Evolutionary conservation across 768 basidiomycete genomes (phyloP).

Genomic region (Auricularia auricula-judae): DNA sequence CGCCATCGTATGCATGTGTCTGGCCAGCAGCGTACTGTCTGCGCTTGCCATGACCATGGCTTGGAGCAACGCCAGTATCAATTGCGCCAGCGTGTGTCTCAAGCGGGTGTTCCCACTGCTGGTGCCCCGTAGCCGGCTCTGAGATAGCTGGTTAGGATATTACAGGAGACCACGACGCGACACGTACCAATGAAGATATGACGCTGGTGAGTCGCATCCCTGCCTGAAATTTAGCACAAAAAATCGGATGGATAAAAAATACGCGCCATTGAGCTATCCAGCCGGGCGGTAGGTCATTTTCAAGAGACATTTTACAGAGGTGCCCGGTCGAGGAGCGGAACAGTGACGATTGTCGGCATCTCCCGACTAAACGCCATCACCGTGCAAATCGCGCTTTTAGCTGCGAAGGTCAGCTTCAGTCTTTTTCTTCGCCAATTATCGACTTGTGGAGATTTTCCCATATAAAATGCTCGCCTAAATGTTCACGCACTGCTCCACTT

Average conservation of each 20-base stretch:
- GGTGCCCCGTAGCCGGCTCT: slow-evolving; percentile 77
- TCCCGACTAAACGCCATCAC: too few relatives aligned
- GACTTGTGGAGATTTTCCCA: too few relatives aligned
- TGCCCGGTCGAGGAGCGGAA: too few relatives aligned
- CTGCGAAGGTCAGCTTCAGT: too few relatives aligned
- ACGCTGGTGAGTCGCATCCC: slow-evolving; percentile 71
- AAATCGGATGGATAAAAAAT: slow-evolving; percentile 13
- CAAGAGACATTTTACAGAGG: background rate
- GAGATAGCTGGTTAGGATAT: slow-evolving; percentile 9
- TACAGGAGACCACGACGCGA: slow-evolving; percentile 2
- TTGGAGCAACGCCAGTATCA: slow-evolving; percentile 32
- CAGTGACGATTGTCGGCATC: too few relatives aligned
- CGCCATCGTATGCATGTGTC: slow-evolving; percentile 74
- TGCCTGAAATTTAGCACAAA: slow-evolving; percentile 22
- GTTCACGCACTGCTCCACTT: too few relatives aligned
- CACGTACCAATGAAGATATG: slow-evolving; percentile 82
- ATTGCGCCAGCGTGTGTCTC: slow-evolving; percentile 27
- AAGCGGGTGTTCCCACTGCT: slow-evolving; percentile 82
- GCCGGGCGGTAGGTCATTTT: slow-evolving; percentile 62
- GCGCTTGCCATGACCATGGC: slow-evolving; percentile 45
- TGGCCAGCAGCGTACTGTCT: slow-evolving; percentile 93
- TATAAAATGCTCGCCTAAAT: too few relatives aligned
- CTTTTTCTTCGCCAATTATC: too few relatives aligned
- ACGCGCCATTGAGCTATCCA: slow-evolving; percentile 86
- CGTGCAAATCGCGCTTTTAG: too few relatives aligned